Conservation (phyloP, 23 red algal species). For the Pyropia haitanensis region DNA sequence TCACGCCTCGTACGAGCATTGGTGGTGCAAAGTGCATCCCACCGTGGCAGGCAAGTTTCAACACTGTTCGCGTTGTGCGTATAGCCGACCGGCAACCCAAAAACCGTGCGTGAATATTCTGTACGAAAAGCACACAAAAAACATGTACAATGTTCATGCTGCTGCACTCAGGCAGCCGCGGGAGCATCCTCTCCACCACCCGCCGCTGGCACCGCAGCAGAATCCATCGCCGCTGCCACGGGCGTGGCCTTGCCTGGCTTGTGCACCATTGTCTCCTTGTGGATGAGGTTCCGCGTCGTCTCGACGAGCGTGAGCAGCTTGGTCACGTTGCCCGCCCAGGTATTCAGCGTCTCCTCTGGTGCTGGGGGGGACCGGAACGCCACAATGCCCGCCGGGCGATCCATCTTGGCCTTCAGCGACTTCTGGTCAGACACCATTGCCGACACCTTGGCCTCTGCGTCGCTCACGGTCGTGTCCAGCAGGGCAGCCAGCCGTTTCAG, state of each 20-base stretch:
- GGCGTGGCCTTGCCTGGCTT: slow-evolving; percentile 12
- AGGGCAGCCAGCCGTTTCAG: slow-evolving; percentile 62
- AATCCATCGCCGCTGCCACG: not conserved
- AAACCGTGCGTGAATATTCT: no score
- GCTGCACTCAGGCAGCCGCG: no score
- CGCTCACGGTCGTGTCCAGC: slow-evolving; percentile 55
- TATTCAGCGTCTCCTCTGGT: slow-evolving; percentile 66
- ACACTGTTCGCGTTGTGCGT: no score
- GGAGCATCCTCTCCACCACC: no score
- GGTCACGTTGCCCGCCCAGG: slow-evolving; percentile 67
- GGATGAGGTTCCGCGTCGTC: slow-evolving; percentile 70
- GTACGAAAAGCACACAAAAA: no score
- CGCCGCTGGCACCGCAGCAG: no score
- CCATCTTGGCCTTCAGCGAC: slow-evolving; percentile 80
- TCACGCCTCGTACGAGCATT: no score
- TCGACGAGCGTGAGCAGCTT: slow-evolving; percentile 77
- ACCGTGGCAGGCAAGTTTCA: no score
- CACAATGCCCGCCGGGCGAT: slow-evolving; percentile 73
- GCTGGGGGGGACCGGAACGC: slow-evolving; percentile 54
- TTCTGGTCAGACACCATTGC: slow-evolving; percentile 80
- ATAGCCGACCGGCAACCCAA: no score
- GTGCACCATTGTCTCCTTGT: slow-evolving; percentile 86
- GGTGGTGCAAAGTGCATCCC: no score
- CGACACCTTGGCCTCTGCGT: slow-evolving; percentile 67
- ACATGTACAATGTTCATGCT: no score